Base-by-base conservation (phyloP, 192 early-diverging fungal genomes). In the Linnemannia schmuckeri region DNA sequence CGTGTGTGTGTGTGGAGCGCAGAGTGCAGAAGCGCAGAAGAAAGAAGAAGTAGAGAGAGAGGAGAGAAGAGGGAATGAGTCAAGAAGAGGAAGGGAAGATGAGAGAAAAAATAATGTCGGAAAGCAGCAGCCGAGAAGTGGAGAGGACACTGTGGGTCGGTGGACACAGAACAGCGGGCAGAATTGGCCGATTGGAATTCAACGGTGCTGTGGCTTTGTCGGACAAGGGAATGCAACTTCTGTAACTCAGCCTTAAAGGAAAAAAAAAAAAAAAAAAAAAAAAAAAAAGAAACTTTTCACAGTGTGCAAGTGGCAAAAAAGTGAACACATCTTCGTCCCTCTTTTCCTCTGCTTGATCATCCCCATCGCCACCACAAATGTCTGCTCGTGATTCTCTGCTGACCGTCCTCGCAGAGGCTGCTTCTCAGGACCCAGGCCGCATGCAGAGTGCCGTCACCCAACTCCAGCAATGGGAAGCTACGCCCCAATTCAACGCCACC, bases 401-500 rank as follows among this genome's bases (percentile, higher is more conserved):
- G 44, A 55, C 72, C 30, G 89, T 92, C 22, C 89, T 96, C 30
- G 84, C 90, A 40, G 89, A 94, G 70, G 94, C 93, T 20, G 88
- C 95, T 24, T 96, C 96, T 13, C 94, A 94, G 77, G 92, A 95
- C 42, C 90, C 91, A 40, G 88, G 74, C 24, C 89, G 90, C 61
- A 90, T 96, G 77, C 91, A 90, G 74, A 83, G 81, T 63, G 95
- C 96, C 0, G 94, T 95, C 47, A 89, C 89, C n/a, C 88, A 90
- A 72, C 90, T 97, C 30, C 90, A 93, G 71, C 87, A 92, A 38
- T 96, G 95, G 94, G 95, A 96, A 76, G 90, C 90, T n/a, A 88
- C 89, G 20, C 93, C 94, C 20, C 91, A 92, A 40, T 97, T 96
- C 83, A 92, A 96, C 83, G 88, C 91, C 6, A 93, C 93, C 4